Evolutionary conservation across 352 stramenopile species (phyloP).

Genomic region (Pythium dissotocum): DNA sequence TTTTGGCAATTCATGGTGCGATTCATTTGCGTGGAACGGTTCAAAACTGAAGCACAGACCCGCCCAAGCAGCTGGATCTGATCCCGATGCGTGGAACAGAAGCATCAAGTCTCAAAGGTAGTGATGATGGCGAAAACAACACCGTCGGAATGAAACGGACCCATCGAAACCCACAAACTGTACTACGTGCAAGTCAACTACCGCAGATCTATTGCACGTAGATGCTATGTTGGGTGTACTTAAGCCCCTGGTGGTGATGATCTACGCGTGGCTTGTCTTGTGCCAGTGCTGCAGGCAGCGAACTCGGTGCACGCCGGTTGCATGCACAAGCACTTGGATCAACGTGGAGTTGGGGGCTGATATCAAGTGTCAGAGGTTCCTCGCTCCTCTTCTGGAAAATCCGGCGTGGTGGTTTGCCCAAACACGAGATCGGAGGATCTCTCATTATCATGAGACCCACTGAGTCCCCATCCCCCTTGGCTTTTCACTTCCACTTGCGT

Average conservation of each 20-base stretch:
- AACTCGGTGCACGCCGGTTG: not conserved
- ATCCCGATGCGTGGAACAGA: not conserved
- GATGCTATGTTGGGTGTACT: not conserved
- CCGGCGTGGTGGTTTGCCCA: constrained; percentile 10
- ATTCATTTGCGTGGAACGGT: constrained; percentile 19
- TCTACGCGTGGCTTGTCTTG: too few species aligned
- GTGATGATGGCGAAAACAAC: constrained; percentile 23
- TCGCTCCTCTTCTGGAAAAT: constrained; percentile 4
- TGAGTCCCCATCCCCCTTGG: not conserved
- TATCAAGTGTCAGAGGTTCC: constrained; percentile 7
- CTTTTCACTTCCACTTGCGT: too few species aligned
- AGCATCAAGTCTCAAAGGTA: constrained; percentile 13
- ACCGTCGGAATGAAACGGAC: constrained; percentile 18
- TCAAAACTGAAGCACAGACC: constrained; percentile 18
- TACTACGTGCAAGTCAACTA: too few species aligned
- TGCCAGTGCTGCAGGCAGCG: too few species aligned
- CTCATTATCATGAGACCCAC: not conserved
- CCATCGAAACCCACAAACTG: not conserved
- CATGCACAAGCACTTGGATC: constrained; percentile 1
- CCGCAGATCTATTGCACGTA: not conserved
- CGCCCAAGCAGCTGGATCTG: not conserved
- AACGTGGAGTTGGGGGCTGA: not conserved
- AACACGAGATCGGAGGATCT: not conserved
- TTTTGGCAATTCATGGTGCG: not conserved
- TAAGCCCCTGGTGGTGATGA: not conserved